Evolutionary conservation across 371 early-diverging fungal genomes (phyloP).

Genomic region (Thermomucor indicae-seudaticae): DNA sequence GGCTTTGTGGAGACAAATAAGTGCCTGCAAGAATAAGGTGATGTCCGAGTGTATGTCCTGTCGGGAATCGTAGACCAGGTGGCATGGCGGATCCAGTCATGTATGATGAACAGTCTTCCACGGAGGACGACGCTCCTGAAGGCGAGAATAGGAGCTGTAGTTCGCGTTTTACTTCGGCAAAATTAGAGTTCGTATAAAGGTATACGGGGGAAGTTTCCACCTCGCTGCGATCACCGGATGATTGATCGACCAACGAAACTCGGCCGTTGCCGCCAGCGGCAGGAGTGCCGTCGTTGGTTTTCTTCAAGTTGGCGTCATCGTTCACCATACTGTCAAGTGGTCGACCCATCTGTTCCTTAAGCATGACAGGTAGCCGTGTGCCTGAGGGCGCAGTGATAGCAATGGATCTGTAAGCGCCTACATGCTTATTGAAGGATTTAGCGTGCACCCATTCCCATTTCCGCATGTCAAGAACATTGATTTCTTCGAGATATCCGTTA

Average conservation of each 20-base stretch:
- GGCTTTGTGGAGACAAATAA: constrained; percentile 59
- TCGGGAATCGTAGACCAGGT: constrained; percentile 75
- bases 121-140: constrained; percentile 29
- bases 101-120: constrained; percentile 56
- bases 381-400: constrained; percentile 46
- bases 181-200: constrained; percentile 81
- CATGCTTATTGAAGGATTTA: constrained; percentile 65
- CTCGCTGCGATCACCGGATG: not conserved
- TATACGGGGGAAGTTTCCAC: constrained; percentile 42
- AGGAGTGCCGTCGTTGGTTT: not conserved
- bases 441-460: constrained; percentile 65
- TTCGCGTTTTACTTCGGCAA: constrained; percentile 73
- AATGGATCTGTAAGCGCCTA: constrained; percentile 78
- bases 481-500: constrained; percentile 73
- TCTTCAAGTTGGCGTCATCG: no score
- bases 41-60: constrained; percentile 59
- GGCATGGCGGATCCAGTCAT: constrained; percentile 61
- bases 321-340: no score
- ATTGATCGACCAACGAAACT: no score
- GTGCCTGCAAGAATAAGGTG: constrained; percentile 72
- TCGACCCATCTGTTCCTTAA: constrained; percentile 2
- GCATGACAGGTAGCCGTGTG: constrained; percentile 13
- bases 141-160: constrained; percentile 63
- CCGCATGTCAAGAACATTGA: constrained; percentile 71
- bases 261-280: constrained; percentile 10